A percentile compares a stretch with the other conserved stretches of the same genome.
Conservation (phyloP, 2,329 filamentous ascomycete genomes). For the Verticillium nonalfalfae region DNA sequence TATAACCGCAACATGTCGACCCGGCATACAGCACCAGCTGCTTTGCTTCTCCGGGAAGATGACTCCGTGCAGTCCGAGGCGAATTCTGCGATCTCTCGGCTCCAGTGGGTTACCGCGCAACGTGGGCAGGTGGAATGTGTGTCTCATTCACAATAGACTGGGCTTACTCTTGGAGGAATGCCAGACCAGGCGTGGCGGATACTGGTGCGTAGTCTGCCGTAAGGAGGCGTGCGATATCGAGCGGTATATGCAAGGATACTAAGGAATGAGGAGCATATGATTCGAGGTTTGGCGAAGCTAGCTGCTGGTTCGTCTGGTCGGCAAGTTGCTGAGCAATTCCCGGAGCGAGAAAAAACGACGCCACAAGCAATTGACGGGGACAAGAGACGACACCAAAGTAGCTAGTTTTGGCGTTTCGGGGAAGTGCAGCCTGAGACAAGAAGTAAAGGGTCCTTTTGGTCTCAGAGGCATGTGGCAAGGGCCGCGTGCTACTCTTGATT, state of each 20-base stretch:
- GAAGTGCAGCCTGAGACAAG: not conserved
- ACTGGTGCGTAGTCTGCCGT: not conserved
- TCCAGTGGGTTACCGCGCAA: slow-evolving; percentile 9
- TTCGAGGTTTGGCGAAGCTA: not conserved
- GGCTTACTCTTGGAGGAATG: slow-evolving; percentile 11
- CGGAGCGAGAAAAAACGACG: not conserved
- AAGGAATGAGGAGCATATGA: not conserved
- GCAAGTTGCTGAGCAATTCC: not conserved
- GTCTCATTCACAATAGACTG: slow-evolving; percentile 9
- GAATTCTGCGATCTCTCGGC: slow-evolving; percentile 10
- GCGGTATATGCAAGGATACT: not conserved
- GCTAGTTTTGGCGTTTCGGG: not conserved
- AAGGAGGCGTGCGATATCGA: not conserved
- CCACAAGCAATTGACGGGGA: not conserved
- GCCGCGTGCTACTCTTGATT: not conserved
- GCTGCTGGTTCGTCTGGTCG: not conserved
- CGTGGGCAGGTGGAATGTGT: slow-evolving; percentile 5
- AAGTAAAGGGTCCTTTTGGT: not conserved
- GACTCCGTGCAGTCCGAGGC: not conserved
- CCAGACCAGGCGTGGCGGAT: not conserved
- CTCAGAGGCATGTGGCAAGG: not conserved
- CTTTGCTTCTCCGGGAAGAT: not conserved
- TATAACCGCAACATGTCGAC: not conserved
- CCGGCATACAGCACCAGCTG: not conserved
- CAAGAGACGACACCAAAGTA: not conserved